Percentiles rank a stretch among this genome's conserved stretches.
Conservation (phyloP, 345 rosid genomes). For the Boechera retrofracta region DNA sequence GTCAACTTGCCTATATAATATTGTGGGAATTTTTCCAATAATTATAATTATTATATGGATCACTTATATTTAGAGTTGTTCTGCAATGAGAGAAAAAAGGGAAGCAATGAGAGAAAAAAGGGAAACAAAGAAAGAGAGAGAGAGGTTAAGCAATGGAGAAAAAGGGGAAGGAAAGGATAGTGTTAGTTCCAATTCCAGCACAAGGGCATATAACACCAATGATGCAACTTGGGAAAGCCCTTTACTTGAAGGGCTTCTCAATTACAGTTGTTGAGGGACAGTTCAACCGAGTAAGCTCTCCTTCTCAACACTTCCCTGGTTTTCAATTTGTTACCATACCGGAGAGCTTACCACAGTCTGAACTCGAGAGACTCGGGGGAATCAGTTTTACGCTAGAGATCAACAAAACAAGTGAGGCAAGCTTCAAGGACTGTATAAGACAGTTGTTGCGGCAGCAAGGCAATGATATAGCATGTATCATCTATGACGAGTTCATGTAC, state of each 20-base stretch:
- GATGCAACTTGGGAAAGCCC: conserved; percentile 61
- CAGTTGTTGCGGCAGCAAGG: neutral
- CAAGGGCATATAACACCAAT: conserved; percentile 74
- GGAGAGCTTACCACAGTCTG: conserved; percentile 36
- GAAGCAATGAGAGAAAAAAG: too few species aligned
- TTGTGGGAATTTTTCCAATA: too few species aligned
- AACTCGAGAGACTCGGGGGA: neutral
- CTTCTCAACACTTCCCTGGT: conserved; percentile 1
- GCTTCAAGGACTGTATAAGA: neutral
- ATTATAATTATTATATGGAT: neutral
- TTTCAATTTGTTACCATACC: conserved; percentile 52
- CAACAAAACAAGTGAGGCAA: neutral
- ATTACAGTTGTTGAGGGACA: conserved; percentile 52
- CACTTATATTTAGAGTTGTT: neutral
- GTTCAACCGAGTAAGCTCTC: conserved; percentile 44
- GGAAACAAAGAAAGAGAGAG: neutral
- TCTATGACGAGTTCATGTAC: conserved; percentile 39
- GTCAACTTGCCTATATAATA: too few species aligned
- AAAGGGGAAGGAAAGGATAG: conserved; percentile 23
- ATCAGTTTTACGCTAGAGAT: neutral
- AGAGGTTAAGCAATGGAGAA: conserved; percentile 23
- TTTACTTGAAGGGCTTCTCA: conserved; percentile 58
- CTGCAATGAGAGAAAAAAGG: neutral
- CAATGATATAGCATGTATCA: neutral
- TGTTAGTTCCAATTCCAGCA: conserved; percentile 57